These are phyloP conservation scores for Aspergillus bridgeri DNA, from an alignment of 495 filamentous ascomycete species.

Conservation along the genomic window DNA sequence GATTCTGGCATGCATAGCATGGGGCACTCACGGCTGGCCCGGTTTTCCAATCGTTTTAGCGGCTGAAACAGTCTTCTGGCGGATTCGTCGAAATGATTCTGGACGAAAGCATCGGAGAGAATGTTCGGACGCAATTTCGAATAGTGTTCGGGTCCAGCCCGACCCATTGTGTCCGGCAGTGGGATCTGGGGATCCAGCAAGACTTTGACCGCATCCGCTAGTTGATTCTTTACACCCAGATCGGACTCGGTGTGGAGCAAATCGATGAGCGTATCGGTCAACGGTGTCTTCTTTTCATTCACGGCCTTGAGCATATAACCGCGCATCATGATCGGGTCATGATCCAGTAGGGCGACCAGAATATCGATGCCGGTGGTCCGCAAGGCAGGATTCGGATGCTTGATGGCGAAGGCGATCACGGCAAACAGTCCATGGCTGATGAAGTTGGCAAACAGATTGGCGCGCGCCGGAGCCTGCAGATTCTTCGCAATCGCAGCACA, in stretches of 20 bases:
- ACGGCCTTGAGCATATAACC: conserved; percentile 88
- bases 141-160: conserved; percentile 66
- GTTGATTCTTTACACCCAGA: conserved; percentile 91
- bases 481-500: conserved; percentile 94
- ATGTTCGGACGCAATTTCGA: conserved; percentile 63
- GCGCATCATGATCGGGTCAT: conserved; percentile 91
- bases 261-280: conserved; percentile 93
- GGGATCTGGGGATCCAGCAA: conserved; percentile 78
- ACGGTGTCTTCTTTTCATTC: conserved; percentile 75
- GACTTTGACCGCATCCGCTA: conserved; percentile 93
- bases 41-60: conserved; percentile 73
- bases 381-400: conserved; percentile 77
- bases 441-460: conserved; percentile 83
- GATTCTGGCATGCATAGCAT: not conserved
- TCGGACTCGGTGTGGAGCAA: conserved; percentile 87
- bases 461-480: conserved; percentile 75
- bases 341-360: conserved; percentile 89
- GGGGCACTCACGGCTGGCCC: conserved; percentile 50
- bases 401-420: conserved; percentile 88
- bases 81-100: conserved; percentile 86
- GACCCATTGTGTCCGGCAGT: conserved; percentile 59
- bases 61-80: conserved; percentile 84
- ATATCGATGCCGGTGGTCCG: conserved; percentile 93
- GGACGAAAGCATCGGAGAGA: conserved; percentile 81
- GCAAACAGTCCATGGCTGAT: conserved; percentile 80